Base-by-base conservation (phyloP, 2,329 filamentous ascomycete genomes). In the Thermothelomyces thermophilus region DNA sequence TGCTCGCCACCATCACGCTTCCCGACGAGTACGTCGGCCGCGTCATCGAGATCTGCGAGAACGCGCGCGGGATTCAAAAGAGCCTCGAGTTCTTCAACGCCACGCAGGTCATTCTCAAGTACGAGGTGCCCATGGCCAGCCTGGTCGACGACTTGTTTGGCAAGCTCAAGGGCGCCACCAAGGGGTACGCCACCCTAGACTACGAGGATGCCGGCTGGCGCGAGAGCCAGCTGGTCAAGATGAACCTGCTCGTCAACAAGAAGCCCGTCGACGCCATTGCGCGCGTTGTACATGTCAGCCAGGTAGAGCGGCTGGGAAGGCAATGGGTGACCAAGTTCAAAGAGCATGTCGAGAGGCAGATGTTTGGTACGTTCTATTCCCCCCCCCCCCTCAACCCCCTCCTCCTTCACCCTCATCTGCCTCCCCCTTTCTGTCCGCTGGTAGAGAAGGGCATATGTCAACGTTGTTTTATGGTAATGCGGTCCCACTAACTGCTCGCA, bases 91-190 rank as follows among this genome's bases (percentile, higher is more conserved):
- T 95, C 71, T 96, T 97, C 70, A 90, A 90, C 11, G 75, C 86
- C 1, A 88, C 84, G 0, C 93, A 98, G 67, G 91, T 97, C 51
- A 97, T 98, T 55, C 73, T 98, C 30, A 91, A 91, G 62, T 98
- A 98, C 65, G 82, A 90, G 46, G 70, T 98, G 1, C 93, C 93
- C 0, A 77, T 95, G 1, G 83, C 90, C 1, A 88, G 95, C 47
- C 75, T 98, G 3, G 93, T 98, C 1, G 93, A 97, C 60, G 93
- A 98, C 68, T 85, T 98, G 64, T 98, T 98, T 66, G 93, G 93
- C 46, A 96, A 95, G 68, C 75, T 98, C 46, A 98, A 98, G 67
- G 88, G 90, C 33, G 79, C 82, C 0, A 96, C 90, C 2, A 96
- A 95, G 66, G 93, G 93, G 10, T 98, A 98, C 61, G 93, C 93